Evolutionary conservation across 306 rosid species (phyloP).

Genomic region (Crotalaria pallida): DNA sequence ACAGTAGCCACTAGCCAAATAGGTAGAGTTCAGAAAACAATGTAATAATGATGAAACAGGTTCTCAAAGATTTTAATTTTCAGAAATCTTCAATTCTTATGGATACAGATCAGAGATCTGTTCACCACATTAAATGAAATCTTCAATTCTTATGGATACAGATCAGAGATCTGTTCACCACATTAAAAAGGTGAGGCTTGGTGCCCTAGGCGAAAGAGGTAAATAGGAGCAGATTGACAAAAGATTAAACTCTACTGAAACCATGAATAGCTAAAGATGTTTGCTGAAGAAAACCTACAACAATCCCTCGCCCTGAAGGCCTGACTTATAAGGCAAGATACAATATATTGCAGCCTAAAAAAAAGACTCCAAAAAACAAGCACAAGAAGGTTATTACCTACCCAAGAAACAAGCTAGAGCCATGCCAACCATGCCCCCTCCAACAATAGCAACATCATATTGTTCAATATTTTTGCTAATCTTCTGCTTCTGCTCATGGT

Average conservation of each 20-base stretch:
- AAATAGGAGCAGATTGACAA: neutral
- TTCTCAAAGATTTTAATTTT: neutral
- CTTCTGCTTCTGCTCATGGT: constrained; percentile 34
- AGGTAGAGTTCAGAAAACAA: neutral
- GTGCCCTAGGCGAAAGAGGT: neutral
- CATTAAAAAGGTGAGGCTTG: neutral
- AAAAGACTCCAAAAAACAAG: neutral
- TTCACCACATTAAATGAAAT: constrained; percentile 6
- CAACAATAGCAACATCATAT: constrained; percentile 90
- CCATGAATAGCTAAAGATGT: neutral
- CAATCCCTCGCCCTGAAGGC: neutral
- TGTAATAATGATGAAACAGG: neutral
- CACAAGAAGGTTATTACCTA: constrained; percentile 33
- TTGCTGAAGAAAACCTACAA: neutral
- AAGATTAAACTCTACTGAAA: neutral
- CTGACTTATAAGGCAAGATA: neutral
- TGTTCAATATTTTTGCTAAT: constrained; percentile 31
- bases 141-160: neutral
- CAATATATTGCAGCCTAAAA: neutral
- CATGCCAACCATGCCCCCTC: constrained; percentile 98
- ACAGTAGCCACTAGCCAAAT: neutral
- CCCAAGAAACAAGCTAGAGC: constrained; percentile 95
- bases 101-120: neutral
- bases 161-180: neutral
- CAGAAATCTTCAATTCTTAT: neutral